Base-by-base conservation (phyloP, 164 flowering plant species). In the Nymphaea colorata region DNA sequence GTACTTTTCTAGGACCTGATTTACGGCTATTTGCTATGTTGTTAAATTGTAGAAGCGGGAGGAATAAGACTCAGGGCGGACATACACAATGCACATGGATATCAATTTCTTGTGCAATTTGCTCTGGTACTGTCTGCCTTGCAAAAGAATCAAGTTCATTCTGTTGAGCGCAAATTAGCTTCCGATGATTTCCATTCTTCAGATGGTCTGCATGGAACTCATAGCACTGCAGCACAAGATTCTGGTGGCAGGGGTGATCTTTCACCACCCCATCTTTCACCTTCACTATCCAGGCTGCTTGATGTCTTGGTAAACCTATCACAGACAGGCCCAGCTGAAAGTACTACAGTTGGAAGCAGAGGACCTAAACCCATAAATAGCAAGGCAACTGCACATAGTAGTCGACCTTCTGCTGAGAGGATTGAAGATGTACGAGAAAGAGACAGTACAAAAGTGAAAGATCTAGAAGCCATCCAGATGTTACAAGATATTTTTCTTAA, bases 61-160 rank as follows among this genome's bases (percentile, higher is more conserved):
- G 93, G 91, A 71, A 76, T 85, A 76, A 84, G 81, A 80, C 97
- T 95, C 43, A 86, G 97, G 77, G 99, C 92, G 79, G 99, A 95
- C 74, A 85, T 95, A 71, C 98, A 86, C 69, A 95, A 92, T 81
- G 98, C 97, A 44, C 99, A 95, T 79, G 99, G 99, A 43, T 90
- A 95, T 79, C 99, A 89, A 66, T 95, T 87, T 75, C 93, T 95
- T 74, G 98, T 90, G 64, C 98, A 86, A 75, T 95, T 92, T 82
- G 98, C 95, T 3, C 75, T 95, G 70, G 62, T 76, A 64, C 83
- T 95, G 41, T 87, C 94, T 16, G 68, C 77, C 57, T 68, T 86
- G 80, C 80, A 86, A 59, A 84, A 77, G 59, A 78, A 76, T 71
- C 82, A 72, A 78, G 79, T 67, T 55, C 43, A 61, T 77, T 47